Evolutionary conservation across 495 filamentous ascomycete species (phyloP).

Genomic region (Penicilliopsis zonata): DNA sequence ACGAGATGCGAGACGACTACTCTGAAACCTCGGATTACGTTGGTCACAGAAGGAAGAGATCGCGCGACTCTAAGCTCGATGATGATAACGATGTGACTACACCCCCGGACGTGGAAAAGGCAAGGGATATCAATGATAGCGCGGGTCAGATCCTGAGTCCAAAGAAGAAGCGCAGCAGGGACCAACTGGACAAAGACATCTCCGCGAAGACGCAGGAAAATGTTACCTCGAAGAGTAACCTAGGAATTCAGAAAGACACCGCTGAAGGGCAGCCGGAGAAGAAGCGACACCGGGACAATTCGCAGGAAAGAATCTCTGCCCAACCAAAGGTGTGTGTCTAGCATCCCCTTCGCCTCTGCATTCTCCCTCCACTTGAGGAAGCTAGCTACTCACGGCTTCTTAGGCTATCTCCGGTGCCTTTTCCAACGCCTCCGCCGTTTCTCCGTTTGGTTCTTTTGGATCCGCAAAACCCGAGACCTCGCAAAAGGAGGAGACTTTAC

Average conservation of each 20-base stretch:
- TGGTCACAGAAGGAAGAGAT: slow-evolving; percentile 30
- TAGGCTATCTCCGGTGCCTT: slow-evolving; percentile 38
- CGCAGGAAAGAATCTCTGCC: slow-evolving; percentile 25
- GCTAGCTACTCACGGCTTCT: slow-evolving; percentile 1
- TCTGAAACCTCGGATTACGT: slow-evolving; percentile 9
- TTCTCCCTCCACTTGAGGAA: no score
- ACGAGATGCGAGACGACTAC: slow-evolving; percentile 11
- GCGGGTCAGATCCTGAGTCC: slow-evolving; percentile 16
- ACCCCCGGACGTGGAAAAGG: background rate
- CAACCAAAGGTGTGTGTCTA: slow-evolving; percentile 5
- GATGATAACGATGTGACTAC: slow-evolving; percentile 1
- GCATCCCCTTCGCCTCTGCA: no score
- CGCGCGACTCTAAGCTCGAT: slow-evolving; percentile 30
- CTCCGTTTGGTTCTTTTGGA: slow-evolving; percentile 36
- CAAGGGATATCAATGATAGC: slow-evolving; percentile 5
- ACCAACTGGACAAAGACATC: slow-evolving; percentile 35
- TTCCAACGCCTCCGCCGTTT: slow-evolving; percentile 36
- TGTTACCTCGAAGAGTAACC: slow-evolving; percentile 11
- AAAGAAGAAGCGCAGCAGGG: slow-evolving; percentile 41
- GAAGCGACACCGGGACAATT: slow-evolving; percentile 34
- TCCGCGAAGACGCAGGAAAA: slow-evolving; percentile 9
- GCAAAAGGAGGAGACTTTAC: slow-evolving; percentile 1
- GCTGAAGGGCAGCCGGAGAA: slow-evolving; percentile 29
- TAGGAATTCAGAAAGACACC: slow-evolving; percentile 7
- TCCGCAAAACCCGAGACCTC: slow-evolving; percentile 9